These are phyloP conservation scores for Adansonia rubrostipa DNA, from an alignment of 441 rosid species.

Conservation along the genomic window DNA sequence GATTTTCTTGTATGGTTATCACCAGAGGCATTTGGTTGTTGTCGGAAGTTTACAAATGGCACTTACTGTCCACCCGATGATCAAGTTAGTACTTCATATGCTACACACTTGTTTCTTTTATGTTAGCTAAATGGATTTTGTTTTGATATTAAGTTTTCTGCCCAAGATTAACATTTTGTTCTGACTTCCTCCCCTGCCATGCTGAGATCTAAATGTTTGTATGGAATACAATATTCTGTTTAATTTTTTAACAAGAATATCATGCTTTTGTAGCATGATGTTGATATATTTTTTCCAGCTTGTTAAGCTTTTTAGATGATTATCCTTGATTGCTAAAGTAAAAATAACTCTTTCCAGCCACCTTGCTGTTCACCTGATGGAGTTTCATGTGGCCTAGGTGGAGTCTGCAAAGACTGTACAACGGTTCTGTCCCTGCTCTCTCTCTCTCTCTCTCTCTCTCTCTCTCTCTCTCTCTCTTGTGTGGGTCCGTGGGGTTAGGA, in stretches of 20 bases:
- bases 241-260: constrained; percentile 24
- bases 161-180: constrained; percentile 10
- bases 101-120: background rate
- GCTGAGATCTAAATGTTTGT: constrained; percentile 7
- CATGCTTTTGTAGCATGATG: constrained; percentile 24
- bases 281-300: constrained; percentile 20
- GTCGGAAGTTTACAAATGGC: constrained; percentile 92
- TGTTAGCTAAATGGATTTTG: constrained; percentile 17
- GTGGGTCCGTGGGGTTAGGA: background rate
- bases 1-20: constrained; percentile 99
- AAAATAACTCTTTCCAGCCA: constrained; percentile 54
- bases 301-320: constrained; percentile 15
- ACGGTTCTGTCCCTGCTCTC: constrained; percentile 49
- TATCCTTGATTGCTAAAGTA: constrained; percentile 27
- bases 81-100: constrained; percentile 54
- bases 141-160: background rate
- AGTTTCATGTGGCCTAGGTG: constrained; percentile 62
- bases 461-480: background rate
- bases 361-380: constrained; percentile 87
- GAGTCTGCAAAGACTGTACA: constrained; percentile 72
- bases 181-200: background rate
- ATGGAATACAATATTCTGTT: background rate
- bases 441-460: constrained; percentile 25
- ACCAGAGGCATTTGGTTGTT: constrained; percentile 99
- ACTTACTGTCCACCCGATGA: constrained; percentile 97